Evolutionary conservation across 805 yeast genomes (phyloP).

Genomic region (Lachancea dasiensis): DNA sequence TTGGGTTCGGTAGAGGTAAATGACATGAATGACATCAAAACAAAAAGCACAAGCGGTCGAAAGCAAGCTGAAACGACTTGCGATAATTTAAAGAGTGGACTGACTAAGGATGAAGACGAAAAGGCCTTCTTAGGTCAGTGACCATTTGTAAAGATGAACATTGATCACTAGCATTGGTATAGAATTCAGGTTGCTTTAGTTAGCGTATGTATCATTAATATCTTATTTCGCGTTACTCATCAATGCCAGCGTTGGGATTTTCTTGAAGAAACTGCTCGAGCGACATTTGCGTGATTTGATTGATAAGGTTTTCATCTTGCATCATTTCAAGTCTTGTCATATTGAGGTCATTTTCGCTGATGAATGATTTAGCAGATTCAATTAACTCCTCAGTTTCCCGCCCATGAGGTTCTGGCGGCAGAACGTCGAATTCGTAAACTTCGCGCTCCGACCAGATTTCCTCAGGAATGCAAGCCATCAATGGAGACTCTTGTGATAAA

Average conservation of each 20-base stretch:
- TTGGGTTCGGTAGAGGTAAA: too few relatives aligned
- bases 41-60: not conserved
- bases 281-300: constrained; percentile 30
- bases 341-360: constrained; percentile 29
- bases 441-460: constrained; percentile 56
- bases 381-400: constrained; percentile 32
- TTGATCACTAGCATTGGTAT: not conserved
- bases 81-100: not conserved
- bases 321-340: constrained; percentile 23
- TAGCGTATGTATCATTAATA: constrained; percentile 9
- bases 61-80: not conserved
- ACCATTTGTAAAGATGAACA: too few relatives aligned
- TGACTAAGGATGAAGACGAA: constrained; percentile 1
- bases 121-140: not conserved
- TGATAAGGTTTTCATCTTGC: constrained; percentile 30
- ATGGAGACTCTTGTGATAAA: constrained; percentile 61
- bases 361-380: constrained; percentile 32
- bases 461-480: constrained; percentile 65
- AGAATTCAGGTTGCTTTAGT: not conserved
- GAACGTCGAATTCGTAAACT: constrained; percentile 61
- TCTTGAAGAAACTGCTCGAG: constrained; percentile 29
- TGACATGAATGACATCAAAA: not conserved
- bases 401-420: constrained; percentile 51
- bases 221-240: constrained; percentile 5
- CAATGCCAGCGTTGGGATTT: constrained; percentile 9